phyloP scores from a whole-genome alignment of 176 grass and related monocot species.

The Lolium perenne region DNA sequence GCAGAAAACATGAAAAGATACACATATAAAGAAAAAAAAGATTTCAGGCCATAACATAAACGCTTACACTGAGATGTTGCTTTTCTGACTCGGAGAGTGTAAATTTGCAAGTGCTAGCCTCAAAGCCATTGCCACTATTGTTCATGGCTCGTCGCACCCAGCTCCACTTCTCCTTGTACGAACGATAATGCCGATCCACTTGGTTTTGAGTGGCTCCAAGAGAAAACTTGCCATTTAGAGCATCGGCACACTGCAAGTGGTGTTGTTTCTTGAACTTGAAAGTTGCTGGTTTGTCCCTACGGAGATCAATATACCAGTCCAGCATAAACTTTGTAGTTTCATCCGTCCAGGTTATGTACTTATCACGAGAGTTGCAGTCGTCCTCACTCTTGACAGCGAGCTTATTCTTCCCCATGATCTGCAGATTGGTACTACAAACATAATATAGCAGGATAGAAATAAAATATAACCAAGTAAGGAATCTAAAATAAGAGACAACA shows the following conservation, averaged over 20 bases:
- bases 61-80: background rate
- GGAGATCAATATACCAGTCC: background rate
- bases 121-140: too few species aligned
- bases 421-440: background rate
- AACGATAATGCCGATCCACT: background rate
- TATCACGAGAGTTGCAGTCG: too few species aligned
- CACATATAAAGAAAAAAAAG: background rate
- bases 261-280: slow-evolving; percentile 7
- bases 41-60: background rate
- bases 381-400: too few species aligned
- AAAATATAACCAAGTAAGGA: too few species aligned
- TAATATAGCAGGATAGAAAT: too few species aligned
- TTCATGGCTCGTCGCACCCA: too few species aligned
- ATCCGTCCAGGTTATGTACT: too few species aligned
- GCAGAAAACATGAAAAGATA: background rate
- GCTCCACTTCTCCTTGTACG: too few species aligned
- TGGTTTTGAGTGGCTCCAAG: background rate
- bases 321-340: slow-evolving; percentile 21
- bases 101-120: background rate
- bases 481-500: too few species aligned
- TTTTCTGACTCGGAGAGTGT: background rate
- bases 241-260: slow-evolving; percentile 3
- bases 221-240: slow-evolving; percentile 4
- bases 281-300: background rate
- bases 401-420: background rate